These are phyloP conservation scores for Pelargonium exstipulatum DNA, from an alignment of 441 rosid species.

Conservation along the genomic window DNA sequence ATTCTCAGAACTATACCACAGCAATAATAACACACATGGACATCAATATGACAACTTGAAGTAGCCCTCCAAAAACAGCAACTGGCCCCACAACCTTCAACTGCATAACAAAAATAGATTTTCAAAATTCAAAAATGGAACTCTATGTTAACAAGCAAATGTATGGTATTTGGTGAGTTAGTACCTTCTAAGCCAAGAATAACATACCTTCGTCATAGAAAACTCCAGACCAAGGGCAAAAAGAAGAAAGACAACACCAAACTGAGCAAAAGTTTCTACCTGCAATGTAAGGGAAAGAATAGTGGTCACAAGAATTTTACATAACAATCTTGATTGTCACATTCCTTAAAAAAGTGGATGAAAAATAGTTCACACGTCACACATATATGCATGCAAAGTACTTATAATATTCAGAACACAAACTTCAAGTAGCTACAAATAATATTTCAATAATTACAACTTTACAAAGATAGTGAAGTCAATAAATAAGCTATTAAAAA, in stretches of 20 bases:
- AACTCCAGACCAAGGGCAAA: constrained; percentile 97
- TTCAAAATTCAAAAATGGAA: not conserved
- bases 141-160: constrained; percentile 10
- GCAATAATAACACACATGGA: constrained; percentile 69
- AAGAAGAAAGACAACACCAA: constrained; percentile 97
- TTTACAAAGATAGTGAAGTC: not conserved
- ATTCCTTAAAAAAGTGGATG: too few relatives aligned
- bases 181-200: constrained; percentile 8
- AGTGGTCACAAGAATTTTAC: not conserved
- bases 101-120: constrained; percentile 35
- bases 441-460: not conserved
- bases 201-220: constrained; percentile 79
- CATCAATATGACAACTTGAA: constrained; percentile 78
- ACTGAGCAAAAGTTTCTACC: constrained; percentile 98
- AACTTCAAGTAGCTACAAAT: not conserved
- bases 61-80: constrained; percentile 92
- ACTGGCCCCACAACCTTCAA: constrained; percentile 93
- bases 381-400: constrained; percentile 5
- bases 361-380: too few relatives aligned
- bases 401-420: not conserved
- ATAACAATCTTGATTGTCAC: not conserved
- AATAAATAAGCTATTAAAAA: not conserved
- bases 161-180: not conserved
- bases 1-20: constrained; percentile 40
- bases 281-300: constrained; percentile 26